Conservation (phyloP, 495 filamentous ascomycete genomes). For the Oleoguttula mirabilis region DNA sequence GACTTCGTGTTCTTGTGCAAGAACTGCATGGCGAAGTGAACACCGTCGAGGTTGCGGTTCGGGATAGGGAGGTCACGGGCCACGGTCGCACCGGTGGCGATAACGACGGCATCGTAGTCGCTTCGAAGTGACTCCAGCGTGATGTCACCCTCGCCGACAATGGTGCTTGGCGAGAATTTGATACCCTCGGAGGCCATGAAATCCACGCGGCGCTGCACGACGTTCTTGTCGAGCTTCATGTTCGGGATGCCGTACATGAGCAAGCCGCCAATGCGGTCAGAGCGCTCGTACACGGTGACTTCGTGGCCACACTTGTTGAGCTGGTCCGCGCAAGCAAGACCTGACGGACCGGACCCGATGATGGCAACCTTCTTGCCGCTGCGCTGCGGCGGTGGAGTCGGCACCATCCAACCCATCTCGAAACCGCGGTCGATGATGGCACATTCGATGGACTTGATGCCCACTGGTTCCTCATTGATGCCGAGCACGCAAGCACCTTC, state of each 20-base stretch:
- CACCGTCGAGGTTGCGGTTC: conserved; percentile 79
- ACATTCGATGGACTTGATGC: conserved; percentile 99
- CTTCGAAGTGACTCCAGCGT: conserved; percentile 64
- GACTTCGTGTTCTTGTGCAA: conserved; percentile 98
- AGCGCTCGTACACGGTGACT: conserved; percentile 91
- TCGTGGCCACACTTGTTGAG: conserved; percentile 86
- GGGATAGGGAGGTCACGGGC: conserved; percentile 91
- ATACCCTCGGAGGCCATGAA: conserved; percentile 92
- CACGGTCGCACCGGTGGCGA: conserved; percentile 95
- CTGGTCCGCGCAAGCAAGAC: conserved; percentile 87
- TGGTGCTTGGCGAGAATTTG: conserved; percentile 62
- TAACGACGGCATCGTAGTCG: conserved; percentile 74
- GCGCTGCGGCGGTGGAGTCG: conserved; percentile 62
- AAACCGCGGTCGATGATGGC: conserved; percentile 99
- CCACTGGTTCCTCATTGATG: conserved; percentile 96
- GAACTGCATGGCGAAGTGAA: conserved; percentile 99
- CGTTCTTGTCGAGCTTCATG: conserved; percentile 99
- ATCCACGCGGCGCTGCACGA: conserved; percentile 91
- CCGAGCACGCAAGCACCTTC: conserved; percentile 96
- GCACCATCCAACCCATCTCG: conserved; percentile 99
- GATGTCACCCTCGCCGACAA: conserved; percentile 69
- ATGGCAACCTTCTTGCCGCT: conserved; percentile 86
- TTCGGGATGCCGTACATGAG: conserved; percentile 99
- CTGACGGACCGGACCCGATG: conserved; percentile 89
- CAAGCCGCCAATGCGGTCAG: conserved; percentile 84